Base-by-base conservation (phyloP, 1,284 basidiomycete species). In the Xerocomus minutiporus region DNA sequence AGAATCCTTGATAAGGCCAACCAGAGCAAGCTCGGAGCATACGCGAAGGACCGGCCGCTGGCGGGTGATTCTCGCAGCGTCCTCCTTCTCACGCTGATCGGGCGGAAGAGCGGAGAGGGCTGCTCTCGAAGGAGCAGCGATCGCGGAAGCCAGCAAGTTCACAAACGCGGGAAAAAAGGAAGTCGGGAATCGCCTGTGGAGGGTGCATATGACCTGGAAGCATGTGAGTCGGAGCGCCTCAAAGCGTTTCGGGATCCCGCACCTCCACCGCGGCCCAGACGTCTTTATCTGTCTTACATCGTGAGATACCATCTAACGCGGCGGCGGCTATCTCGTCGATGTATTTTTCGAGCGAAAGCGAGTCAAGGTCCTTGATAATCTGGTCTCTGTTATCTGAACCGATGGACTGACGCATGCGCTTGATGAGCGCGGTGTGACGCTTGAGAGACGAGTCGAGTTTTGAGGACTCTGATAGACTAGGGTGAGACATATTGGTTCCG, bases 51-150 rank as follows among this genome's bases (percentile, higher is more conserved):
- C 74, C 1, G 91, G 88, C 17, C 94, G 81, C 70, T 98, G 94
- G 34, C 90, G 86, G 2, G 81, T 66, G 12, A 99, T 75, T 26
- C 96, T 80, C 13, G 83, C 74, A 48, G 82, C 77, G 59, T 99
- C 96, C 56, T 99, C 97, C 71, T 93, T 96, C 67, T 99, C 97
- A 50, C 86, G 83, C 64, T 97, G 91, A 60, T 97, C 93, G 1
- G 77, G 71, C 13, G 82, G 72, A 35, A 89, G 66, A 13, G 78
- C 75, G n/a, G 82, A 73, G 49, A 91, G 69, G 8, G 82, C 70
- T 17, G 81, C 69, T 41, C 82, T 78, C 31, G 81, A 74, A 0
- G 89, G 82, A 5, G 88, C 75, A 6, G 81, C 77, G 25, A 99
- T 79, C 8, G 87, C 80, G 2, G 79, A 67, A 17, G 84, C 71